These are phyloP conservation scores for Ophiocordyceps camponoti-leonardi DNA, from an alignment of 2,329 filamentous ascomycete genomes.

Conservation along the genomic window DNA sequence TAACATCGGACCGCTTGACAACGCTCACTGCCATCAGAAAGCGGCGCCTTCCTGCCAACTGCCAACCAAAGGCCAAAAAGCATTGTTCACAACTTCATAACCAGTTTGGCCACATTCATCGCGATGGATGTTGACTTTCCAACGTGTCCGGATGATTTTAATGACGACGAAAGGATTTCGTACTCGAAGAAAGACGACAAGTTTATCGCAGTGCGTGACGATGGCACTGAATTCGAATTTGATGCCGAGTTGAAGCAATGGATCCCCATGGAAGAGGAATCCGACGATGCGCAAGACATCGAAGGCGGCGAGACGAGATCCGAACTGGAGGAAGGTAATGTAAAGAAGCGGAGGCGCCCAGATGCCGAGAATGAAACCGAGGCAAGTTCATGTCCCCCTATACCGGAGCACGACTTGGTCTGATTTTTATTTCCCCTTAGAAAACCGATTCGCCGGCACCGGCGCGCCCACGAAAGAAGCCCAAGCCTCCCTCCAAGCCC, in stretches of 20 bases:
- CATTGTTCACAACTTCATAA: not conserved
- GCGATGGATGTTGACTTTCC: conserved; percentile 28
- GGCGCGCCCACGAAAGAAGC: conserved; percentile 24
- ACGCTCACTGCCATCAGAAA: not conserved
- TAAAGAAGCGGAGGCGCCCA: conserved; percentile 25
- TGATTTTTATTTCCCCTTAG: conserved; percentile 4
- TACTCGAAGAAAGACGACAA: conserved; percentile 72
- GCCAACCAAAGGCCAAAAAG: not conserved
- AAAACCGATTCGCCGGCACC: conserved; percentile 15
- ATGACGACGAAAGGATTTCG: conserved; percentile 64
- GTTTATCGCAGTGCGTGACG: conserved; percentile 68
- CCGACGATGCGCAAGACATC: conserved; percentile 20
- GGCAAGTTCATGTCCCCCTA: too few relatives aligned
- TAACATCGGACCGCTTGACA: not conserved
- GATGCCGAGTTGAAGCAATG: conserved; percentile 55
- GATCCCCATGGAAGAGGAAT: conserved; percentile 42
- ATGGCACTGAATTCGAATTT: conserved; percentile 75
- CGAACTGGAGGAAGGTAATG: conserved; percentile 8
- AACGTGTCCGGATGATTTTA: conserved; percentile 50
- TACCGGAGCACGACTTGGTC: too few relatives aligned
- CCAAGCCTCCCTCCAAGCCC: conserved; percentile 29
- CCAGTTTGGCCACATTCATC: not conserved
- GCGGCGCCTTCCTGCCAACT: not conserved
- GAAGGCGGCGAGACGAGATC: conserved; percentile 9
- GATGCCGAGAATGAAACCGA: conserved; percentile 19